Evolutionary conservation across 176 grass and related monocot species (phyloP), one percentile per base, ranked within the genome.

Genomic region (Musa itinerans): DNA sequence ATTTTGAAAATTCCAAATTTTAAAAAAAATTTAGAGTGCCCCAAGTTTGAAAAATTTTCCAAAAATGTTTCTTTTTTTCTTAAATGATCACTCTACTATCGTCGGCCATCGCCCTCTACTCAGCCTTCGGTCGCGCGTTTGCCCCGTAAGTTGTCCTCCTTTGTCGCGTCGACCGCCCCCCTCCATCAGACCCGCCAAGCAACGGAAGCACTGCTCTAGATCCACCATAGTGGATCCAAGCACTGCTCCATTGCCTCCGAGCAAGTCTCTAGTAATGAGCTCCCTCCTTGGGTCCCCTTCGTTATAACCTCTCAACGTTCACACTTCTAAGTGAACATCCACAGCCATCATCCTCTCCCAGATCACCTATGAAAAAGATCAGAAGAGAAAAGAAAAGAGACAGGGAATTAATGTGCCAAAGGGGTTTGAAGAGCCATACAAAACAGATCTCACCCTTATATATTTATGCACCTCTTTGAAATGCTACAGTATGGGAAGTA

Each of bases 181-280:
- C 29, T 4, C 0, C 29, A 3, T 34, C 29, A 3, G 3, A 34
- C 29, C 2, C 29, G 3, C 27, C 27, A 29, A 29, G 2, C 27
- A 2, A 29, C 2, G 2, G 2, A 29, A 29, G 27, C 0, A 25
- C 25, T 25, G 68, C 65, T 74, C 85, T 29, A 87, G 85, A 76
- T 83, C 80, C 24, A 87, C 73, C n/a, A 87, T 79, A 65, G 81
- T 73, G 6, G 81, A 59, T 26, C 83, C 76, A 5, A 81, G 84
- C 49, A 83, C 75, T 2, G 77, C 20, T 54, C 83, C 91, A 3
- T 78, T 91, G 11, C 88, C 86, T 52, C 91, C 96, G 68, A 95
- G 96, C 59, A 99, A 87, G 80, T 99, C 91, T 56, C 88, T 69
- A 13, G 91, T 95, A 15, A n/a, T n/a, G n/a, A n/a, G n/a, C n/a